Percentiles rank a stretch among this genome's conserved stretches.
These are phyloP conservation scores for Solanum verrucosum DNA, from an alignment of 257 asterid genomes.

Conservation along the genomic window DNA sequence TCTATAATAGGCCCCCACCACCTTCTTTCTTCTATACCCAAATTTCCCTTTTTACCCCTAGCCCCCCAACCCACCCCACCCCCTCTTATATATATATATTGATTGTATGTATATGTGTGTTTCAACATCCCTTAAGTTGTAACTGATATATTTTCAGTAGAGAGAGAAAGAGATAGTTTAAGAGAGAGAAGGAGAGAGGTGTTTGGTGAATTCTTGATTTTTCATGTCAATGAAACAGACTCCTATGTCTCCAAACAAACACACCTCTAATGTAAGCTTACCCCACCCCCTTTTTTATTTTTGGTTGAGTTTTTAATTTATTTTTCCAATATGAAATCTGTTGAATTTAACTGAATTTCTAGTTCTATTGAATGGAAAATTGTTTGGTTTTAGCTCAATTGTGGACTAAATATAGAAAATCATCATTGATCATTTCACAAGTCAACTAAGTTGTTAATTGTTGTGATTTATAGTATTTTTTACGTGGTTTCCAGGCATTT, in stretches of 20 bases:
- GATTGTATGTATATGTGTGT: neutral
- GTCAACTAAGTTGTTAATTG: neutral
- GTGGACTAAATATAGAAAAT: neutral
- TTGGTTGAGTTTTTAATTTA: neutral
- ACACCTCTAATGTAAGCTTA: conserved; percentile 21
- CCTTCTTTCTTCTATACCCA: neutral
- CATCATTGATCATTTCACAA: neutral
- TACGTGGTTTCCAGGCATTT: neutral
- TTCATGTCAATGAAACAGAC: conserved; percentile 7
- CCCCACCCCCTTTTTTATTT: neutral
- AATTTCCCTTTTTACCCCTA: neutral
- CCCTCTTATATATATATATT: neutral
- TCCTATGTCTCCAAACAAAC: conserved; percentile 34
- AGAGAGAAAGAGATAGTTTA: neutral
- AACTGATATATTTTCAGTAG: neutral
- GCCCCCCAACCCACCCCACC: neutral
- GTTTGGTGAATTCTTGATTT: neutral
- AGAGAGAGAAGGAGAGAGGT: neutral
- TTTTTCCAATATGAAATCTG: neutral
- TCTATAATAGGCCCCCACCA: neutral
- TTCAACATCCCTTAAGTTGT: neutral
- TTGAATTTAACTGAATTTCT: neutral
- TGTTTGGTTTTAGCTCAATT: neutral
- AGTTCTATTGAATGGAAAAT: neutral
- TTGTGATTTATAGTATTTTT: neutral